Evolutionary conservation across 2,329 filamentous ascomycete genomes (phyloP).

Genomic region (Seiridium cupressi): DNA sequence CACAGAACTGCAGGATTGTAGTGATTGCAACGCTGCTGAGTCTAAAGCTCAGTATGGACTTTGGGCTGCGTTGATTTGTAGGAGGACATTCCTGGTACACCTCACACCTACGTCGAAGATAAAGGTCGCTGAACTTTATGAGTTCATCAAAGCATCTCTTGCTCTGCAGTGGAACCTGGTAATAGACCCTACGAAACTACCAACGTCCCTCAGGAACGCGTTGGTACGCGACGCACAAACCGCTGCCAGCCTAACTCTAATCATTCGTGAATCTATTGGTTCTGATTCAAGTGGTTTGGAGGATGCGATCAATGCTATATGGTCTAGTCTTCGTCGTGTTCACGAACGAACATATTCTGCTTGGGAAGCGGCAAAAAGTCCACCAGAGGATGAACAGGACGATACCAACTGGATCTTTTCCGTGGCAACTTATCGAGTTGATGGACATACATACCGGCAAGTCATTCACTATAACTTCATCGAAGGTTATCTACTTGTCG

Average conservation of each 20-base stretch:
- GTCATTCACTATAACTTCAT: conserved; percentile 29
- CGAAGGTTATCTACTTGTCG: conserved; percentile 31
- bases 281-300: background rate
- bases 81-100: background rate
- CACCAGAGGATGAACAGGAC: background rate
- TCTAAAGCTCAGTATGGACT: background rate
- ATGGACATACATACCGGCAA: background rate
- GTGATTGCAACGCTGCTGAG: background rate
- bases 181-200: background rate
- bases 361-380: background rate
- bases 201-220: background rate
- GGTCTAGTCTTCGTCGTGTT: background rate
- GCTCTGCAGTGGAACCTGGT: background rate
- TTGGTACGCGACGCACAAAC: background rate
- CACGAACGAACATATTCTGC: background rate
- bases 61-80: background rate
- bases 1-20: background rate
- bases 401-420: background rate
- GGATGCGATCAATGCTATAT: background rate
- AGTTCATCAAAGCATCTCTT: background rate
- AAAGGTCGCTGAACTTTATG: background rate
- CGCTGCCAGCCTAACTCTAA: background rate
- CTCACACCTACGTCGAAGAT: background rate
- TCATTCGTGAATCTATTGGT: background rate
- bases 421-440: background rate